Conservation (phyloP, 495 filamentous ascomycete genomes). For the Pyrenula aspistea region DNA sequence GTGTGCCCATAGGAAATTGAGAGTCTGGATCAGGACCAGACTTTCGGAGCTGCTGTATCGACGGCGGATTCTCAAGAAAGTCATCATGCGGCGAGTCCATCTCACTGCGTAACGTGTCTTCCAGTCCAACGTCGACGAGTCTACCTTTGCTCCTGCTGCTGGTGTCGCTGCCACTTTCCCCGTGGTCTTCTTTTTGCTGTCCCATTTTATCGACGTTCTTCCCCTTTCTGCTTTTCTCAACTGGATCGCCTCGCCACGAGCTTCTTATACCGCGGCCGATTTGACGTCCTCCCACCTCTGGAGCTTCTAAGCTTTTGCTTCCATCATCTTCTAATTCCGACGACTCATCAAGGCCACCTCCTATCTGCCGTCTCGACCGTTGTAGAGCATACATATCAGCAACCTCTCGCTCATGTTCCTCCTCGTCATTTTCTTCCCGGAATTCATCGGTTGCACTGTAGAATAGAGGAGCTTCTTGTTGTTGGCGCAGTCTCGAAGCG, state of each 20-base stretch:
- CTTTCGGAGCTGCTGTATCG: constrained; percentile 56
- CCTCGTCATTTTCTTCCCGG: constrained; percentile 79
- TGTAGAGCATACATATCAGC: constrained; percentile 90
- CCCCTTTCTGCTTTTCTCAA: constrained; percentile 15
- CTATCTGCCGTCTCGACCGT: constrained; percentile 77
- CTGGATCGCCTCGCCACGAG: constrained; percentile 40
- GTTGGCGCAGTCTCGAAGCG: constrained; percentile 54
- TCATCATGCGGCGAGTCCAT: constrained; percentile 17
- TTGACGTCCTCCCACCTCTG: constrained; percentile 34
- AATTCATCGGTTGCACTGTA: constrained; percentile 75
- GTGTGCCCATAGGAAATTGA: constrained; percentile 17
- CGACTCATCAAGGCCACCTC: constrained; percentile 64
- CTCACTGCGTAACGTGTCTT: constrained; percentile 42
- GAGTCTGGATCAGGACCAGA: constrained; percentile 7
- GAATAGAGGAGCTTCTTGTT: constrained; percentile 73
- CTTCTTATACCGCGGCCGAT: constrained; percentile 37
- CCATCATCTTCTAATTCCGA: constrained; percentile 65
- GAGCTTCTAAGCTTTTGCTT: constrained; percentile 40
- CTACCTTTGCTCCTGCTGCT: constrained; percentile 50
- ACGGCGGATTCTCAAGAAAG: constrained; percentile 58
- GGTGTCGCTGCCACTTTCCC: constrained; percentile 18
- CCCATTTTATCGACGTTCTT: constrained; percentile 15
- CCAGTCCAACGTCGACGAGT: constrained; percentile 83
- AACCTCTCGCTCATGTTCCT: constrained; percentile 81
- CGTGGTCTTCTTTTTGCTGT: constrained; percentile 18